phyloP scores from a whole-genome alignment of 1,139 yeast species.

The Blastobotrys indianensis region DNA sequence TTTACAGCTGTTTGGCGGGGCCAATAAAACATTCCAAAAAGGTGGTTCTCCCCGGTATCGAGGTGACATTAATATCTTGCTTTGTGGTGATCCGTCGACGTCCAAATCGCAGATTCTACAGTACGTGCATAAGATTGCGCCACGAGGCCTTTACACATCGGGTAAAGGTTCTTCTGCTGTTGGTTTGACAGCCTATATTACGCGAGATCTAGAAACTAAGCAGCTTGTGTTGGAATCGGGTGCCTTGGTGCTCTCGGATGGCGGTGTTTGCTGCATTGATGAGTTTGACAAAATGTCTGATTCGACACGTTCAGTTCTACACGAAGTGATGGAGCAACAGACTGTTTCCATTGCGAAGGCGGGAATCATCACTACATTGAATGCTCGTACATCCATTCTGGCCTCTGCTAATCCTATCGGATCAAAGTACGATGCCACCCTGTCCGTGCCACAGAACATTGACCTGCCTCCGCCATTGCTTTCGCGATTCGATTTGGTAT shows the following conservation, averaged over 20 bases:
- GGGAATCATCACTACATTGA: slow-evolving; percentile 92
- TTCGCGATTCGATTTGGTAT: slow-evolving; percentile 91
- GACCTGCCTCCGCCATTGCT: slow-evolving; percentile 94
- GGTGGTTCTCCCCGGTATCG: slow-evolving; percentile 83
- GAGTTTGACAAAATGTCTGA: slow-evolving; percentile 98
- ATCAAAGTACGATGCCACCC: slow-evolving; percentile 84
- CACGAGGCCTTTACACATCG: slow-evolving; percentile 94
- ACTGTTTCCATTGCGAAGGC: slow-evolving; percentile 97
- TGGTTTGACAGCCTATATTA: slow-evolving; percentile 94
- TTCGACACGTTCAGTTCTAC: slow-evolving; percentile 87
- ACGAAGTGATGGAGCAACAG: slow-evolving; percentile 99
- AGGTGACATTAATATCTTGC: slow-evolving; percentile 85
- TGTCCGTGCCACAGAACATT: slow-evolving; percentile 91
- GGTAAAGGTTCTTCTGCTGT: slow-evolving; percentile 99
- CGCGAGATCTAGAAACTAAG: slow-evolving; percentile 88
- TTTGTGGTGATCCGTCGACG: slow-evolving; percentile 98
- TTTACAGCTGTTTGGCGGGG: slow-evolving; percentile 90
- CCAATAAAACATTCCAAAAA: slow-evolving; percentile 79
- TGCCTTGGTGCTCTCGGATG: slow-evolving; percentile 93
- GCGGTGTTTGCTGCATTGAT: slow-evolving; percentile 98
- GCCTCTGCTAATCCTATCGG: slow-evolving; percentile 99
- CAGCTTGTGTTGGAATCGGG: slow-evolving; percentile 94
- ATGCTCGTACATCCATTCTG: slow-evolving; percentile 90
- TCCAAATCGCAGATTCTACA: slow-evolving; percentile 90
- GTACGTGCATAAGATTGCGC: slow-evolving; percentile 95